phyloP scores from a whole-genome alignment of 2,329 filamentous ascomycete species.

The Aspergillus cejpii region DNA sequence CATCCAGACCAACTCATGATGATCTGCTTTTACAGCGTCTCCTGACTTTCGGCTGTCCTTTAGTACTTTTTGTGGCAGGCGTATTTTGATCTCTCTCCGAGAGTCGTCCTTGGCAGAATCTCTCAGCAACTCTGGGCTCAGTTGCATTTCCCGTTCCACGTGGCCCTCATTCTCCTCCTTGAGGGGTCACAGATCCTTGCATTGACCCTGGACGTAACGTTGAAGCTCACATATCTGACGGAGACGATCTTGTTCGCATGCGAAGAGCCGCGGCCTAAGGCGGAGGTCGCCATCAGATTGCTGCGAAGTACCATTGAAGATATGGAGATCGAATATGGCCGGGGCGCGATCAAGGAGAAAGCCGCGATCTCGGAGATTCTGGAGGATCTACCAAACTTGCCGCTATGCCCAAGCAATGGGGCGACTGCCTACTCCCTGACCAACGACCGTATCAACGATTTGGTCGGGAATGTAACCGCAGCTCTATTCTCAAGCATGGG shows the following conservation, averaged over 20 bases:
- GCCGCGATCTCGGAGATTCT: conserved; percentile 30
- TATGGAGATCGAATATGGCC: conserved; percentile 37
- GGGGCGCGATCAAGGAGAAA: conserved; percentile 28
- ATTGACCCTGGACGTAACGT: conserved; percentile 40
- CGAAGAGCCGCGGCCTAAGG: conserved; percentile 29
- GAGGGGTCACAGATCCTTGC: conserved; percentile 56
- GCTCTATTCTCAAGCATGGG: conserved; percentile 39
- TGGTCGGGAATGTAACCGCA: conserved; percentile 38
- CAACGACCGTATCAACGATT: conserved; percentile 26
- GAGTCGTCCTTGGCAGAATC: conserved; percentile 45
- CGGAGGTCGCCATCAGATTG: conserved; percentile 25
- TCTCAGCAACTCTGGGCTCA: conserved; percentile 51
- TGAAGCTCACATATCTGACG: conserved; percentile 38
- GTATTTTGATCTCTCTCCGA: conserved; percentile 53
- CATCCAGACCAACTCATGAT: not conserved
- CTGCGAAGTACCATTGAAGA: conserved; percentile 35
- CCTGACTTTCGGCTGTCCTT: conserved; percentile 5
- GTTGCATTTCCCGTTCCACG: conserved; percentile 57
- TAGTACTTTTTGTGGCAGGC: conserved; percentile 56
- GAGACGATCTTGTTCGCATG: conserved; percentile 38
- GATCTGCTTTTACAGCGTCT: not conserved
- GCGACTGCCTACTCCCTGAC: conserved; percentile 20
- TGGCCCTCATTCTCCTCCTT: conserved; percentile 57
- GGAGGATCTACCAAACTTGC: conserved; percentile 24
- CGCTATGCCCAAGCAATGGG: conserved; percentile 24